These are phyloP conservation scores for Leccinum uliginosum DNA, from an alignment of 768 basidiomycete genomes.

Conservation along the genomic window DNA sequence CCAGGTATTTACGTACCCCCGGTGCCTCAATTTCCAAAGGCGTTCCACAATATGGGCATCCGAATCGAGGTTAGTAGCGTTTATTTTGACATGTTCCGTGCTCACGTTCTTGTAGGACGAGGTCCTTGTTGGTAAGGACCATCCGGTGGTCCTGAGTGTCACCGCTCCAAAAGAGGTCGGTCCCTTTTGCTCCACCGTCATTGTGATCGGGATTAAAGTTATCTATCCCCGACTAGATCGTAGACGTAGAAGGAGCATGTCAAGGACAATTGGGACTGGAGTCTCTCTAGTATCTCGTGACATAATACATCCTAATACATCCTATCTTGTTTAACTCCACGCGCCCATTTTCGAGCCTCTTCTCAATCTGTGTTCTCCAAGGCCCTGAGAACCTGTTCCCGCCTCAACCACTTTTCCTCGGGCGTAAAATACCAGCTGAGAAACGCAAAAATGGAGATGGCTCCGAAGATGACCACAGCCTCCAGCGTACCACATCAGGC, in stretches of 20 bases:
- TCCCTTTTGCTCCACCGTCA: neutral
- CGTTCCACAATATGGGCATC: slow-evolving; percentile 88
- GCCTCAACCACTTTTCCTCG: slow-evolving; percentile 74
- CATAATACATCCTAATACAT: slow-evolving; percentile 4
- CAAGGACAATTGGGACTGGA: slow-evolving; percentile 66
- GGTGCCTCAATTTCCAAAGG: slow-evolving; percentile 69
- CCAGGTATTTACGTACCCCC: slow-evolving; percentile 87
- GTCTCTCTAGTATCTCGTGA: slow-evolving; percentile 35
- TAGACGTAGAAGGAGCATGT: slow-evolving; percentile 77
- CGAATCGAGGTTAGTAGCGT: slow-evolving; percentile 69
- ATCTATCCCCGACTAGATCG: slow-evolving; percentile 39
- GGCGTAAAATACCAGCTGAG: slow-evolving; percentile 77
- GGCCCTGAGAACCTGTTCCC: slow-evolving; percentile 53
- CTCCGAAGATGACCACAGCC: slow-evolving; percentile 76
- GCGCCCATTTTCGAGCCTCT: neutral
- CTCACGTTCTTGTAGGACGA: slow-evolving; percentile 49
- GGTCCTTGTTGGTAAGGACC: slow-evolving; percentile 59
- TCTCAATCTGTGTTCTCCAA: slow-evolving; percentile 29
- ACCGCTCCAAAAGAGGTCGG: slow-evolving; percentile 82
- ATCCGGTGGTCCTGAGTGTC: slow-evolving; percentile 61
- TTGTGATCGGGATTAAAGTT: slow-evolving; percentile 4
- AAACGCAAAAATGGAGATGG: slow-evolving; percentile 73
- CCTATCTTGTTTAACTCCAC: neutral
- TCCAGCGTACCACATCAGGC: slow-evolving; percentile 27
- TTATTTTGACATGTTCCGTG: neutral